Percentiles rank a stretch among this genome's conserved stretches.
Conservation (phyloP, 345 rosid genomes). For the Eucalyptus grandis region DNA sequence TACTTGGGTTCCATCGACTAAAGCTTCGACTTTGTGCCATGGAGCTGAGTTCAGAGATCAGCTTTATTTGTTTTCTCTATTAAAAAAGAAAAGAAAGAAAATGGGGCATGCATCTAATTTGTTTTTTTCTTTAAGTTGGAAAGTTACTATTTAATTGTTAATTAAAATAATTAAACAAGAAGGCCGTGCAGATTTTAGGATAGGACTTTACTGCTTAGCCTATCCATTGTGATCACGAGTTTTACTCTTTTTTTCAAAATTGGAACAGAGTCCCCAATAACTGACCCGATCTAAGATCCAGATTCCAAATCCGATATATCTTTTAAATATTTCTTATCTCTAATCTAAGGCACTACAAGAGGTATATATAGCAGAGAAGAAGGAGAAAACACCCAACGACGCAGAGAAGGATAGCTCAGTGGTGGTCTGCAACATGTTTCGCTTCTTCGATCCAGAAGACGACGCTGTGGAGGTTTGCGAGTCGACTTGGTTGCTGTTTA, state of each 20-base stretch:
- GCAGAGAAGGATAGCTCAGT: background rate
- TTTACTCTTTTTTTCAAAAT: background rate
- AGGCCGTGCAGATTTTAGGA: background rate
- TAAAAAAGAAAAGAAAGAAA: background rate
- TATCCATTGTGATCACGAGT: background rate
- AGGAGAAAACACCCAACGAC: background rate
- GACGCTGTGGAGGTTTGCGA: background rate
- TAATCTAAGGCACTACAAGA: background rate
- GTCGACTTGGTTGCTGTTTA: background rate
- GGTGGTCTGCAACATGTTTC: background rate
- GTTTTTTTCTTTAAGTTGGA: background rate
- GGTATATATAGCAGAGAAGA: background rate
- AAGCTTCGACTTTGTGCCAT: background rate
- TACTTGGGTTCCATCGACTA: too few species aligned
- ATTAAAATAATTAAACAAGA: background rate
- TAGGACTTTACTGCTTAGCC: background rate
- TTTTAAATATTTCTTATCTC: background rate
- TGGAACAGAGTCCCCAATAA: background rate
- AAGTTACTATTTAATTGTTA: background rate
- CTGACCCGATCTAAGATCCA: background rate
- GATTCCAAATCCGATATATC: background rate
- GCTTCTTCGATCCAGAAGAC: background rate
- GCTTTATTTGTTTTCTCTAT: background rate
- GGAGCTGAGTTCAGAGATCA: background rate
- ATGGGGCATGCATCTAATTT: background rate